These are phyloP conservation scores for Phytophthora aleatoria DNA, from an alignment of 352 stramenopile species.

Conservation along the genomic window DNA sequence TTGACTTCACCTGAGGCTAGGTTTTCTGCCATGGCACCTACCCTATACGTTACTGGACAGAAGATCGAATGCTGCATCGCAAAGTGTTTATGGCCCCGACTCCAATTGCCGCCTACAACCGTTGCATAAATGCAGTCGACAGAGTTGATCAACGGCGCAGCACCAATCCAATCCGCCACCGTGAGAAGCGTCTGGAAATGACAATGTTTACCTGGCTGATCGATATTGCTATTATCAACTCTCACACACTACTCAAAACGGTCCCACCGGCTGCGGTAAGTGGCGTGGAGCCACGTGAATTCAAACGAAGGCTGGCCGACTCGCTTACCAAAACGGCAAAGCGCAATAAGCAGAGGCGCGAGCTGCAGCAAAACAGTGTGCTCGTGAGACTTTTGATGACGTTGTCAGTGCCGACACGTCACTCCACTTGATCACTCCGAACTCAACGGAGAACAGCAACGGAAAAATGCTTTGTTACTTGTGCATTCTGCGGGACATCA, in stretches of 20 bases:
- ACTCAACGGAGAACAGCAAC: constrained; percentile 12
- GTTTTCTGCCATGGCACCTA: constrained; percentile 12
- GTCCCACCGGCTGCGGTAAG: neutral
- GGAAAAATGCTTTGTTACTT: constrained; percentile 13
- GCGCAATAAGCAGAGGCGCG: neutral
- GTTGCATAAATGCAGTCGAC: constrained; percentile 17
- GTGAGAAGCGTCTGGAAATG: constrained; percentile 17
- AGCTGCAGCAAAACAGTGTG: constrained; percentile 5
- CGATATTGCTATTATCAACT: constrained; percentile 20
- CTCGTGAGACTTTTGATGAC: constrained; percentile 4
- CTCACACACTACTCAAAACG: constrained; percentile 6
- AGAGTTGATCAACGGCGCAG: constrained; percentile 19
- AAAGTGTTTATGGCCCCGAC: constrained; percentile 9
- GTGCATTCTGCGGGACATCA: constrained; percentile 10
- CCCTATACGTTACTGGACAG: constrained; percentile 12
- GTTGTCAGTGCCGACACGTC: constrained; percentile 7
- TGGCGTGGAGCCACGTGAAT: constrained; percentile 1
- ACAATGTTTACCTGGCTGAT: constrained; percentile 18
- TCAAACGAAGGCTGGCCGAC: constrained; percentile 6
- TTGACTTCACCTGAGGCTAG: constrained; percentile 4
- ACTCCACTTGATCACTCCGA: constrained; percentile 13
- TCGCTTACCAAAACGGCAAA: neutral
- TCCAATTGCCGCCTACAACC: constrained; percentile 11
- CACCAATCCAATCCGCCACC: constrained; percentile 8
- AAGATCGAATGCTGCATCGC: constrained; percentile 16